Base-by-base conservation (phyloP, 2,329 filamentous ascomycete genomes). In the Exophiala sp. region DNA sequence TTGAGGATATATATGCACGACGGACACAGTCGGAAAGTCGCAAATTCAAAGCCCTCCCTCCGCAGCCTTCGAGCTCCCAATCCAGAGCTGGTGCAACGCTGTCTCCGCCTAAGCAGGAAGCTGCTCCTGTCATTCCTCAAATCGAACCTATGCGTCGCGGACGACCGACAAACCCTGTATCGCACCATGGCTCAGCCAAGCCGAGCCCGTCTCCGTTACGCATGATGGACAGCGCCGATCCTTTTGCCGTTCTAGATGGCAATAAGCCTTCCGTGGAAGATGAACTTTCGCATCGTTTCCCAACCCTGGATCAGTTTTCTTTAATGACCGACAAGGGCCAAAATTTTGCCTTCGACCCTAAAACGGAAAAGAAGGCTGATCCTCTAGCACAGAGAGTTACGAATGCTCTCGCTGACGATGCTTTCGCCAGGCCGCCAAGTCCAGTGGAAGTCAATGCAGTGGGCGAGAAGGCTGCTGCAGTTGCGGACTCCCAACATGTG, bases 141-240 rank as follows among this genome's bases (percentile, higher is more conserved):
- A 90, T 99, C 58, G 85, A 88, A 35, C 94, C 92, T 0, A 97
- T 97, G 94, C 83, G 94, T 57, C 82, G 94, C 72, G 94, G 94
- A 3, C 80, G 90, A 57, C 88, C 91, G 4, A 77, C 78, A 3
- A 79, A 77, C 64, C 63, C 75, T 57, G 64, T 73, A 14, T 75
- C 78, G 54, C 69, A 75, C 64, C 63, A 71, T 59, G 72, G 68
- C 69, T 74, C 71, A 63, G 69, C 75, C 36, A 85, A 83, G 65
- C 81, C 80, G 49, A 86, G 75, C 63, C 80, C 84, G 6, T 90
- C 88, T 4, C 87, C 89, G 0, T 81, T 84, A 62, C 81, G 85
- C 59, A 84, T 86, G 39, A 81, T 84, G 1, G 78, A 80, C 21
- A 84, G 82, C 43, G 38, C 57, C 2, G 94, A 99, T 69, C 94